Percentiles rank a stretch among this genome's conserved stretches.
Evolutionary conservation across 352 stramenopile species (phyloP).

Genomic region (Elongisporangium senticosum): DNA sequence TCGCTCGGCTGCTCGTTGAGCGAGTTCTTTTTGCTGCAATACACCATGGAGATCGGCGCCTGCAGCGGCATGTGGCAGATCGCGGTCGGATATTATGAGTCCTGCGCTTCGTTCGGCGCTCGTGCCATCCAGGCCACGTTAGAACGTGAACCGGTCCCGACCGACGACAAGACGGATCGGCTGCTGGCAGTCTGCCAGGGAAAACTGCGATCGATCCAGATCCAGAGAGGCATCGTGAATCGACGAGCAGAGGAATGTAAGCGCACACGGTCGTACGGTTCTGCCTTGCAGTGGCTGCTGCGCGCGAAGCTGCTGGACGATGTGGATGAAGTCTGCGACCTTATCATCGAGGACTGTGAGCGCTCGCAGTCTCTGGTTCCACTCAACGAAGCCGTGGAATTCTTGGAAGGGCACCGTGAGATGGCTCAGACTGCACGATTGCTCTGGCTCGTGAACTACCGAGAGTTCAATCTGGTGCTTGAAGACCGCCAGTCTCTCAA

Average conservation of each 20-base stretch:
- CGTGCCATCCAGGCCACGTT: constrained; percentile 35
- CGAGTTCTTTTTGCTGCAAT: constrained; percentile 61
- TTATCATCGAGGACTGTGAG: constrained; percentile 44
- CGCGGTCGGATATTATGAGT: constrained; percentile 53
- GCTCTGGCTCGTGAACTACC: constrained; percentile 60
- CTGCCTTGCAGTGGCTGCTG: constrained; percentile 61
- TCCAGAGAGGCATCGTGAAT: constrained; percentile 28
- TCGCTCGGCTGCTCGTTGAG: constrained; percentile 40
- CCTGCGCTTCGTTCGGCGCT: constrained; percentile 45
- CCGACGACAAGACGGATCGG: constrained; percentile 53
- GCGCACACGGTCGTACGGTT: constrained; percentile 26
- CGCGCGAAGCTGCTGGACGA: constrained; percentile 52
- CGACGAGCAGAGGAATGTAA: constrained; percentile 40
- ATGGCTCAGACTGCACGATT: constrained; percentile 43
- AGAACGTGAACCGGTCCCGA: constrained; percentile 38
- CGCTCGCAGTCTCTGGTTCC: constrained; percentile 25
- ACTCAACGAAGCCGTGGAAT: constrained; percentile 66
- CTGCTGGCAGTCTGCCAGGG: constrained; percentile 49
- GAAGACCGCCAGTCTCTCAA: constrained; percentile 52
- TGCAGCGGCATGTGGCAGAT: constrained; percentile 67
- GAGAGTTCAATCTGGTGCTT: constrained; percentile 60
- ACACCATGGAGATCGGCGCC: constrained; percentile 56
- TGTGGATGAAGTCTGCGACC: constrained; percentile 49
- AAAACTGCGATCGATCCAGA: constrained; percentile 30
- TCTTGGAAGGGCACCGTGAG: constrained; percentile 42